phyloP scores from a whole-genome alignment of 177 flowering plant genomes.

The Vitis hybrid region DNA sequence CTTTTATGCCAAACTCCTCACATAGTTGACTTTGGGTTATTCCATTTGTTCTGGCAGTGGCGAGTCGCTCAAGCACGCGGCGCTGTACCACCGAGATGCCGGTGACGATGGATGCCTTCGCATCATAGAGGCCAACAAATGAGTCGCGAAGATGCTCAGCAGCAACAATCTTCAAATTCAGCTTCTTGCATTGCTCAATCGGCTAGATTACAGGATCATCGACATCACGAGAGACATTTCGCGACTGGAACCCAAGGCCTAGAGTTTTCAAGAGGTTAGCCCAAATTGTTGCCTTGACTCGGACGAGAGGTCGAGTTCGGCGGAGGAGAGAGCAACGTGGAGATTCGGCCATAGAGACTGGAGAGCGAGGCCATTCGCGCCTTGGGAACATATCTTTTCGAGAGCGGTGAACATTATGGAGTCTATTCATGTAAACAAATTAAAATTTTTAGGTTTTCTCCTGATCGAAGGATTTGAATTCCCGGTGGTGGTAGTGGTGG shows the following conservation, averaged over 20 bases:
- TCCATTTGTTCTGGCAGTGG: conserved; percentile 65
- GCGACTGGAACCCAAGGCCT: conserved; percentile 40
- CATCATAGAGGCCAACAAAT: conserved; percentile 72
- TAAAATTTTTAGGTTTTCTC: too few relatives aligned
- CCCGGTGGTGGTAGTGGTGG: too few relatives aligned
- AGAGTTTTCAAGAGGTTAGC: conserved; percentile 45
- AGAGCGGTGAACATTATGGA: conserved; percentile 57
- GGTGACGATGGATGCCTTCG: conserved; percentile 35
- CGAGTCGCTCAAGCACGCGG: conserved; percentile 63
- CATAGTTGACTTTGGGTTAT: conserved; percentile 80
- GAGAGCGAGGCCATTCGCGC: conserved; percentile 50
- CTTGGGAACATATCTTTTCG: conserved; percentile 68
- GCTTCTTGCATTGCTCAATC: conserved; percentile 50
- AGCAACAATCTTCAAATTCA: conserved; percentile 55
- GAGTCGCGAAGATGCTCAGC: conserved; percentile 56
- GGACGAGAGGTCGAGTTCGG: conserved; percentile 45
- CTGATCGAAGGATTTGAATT: too few relatives aligned
- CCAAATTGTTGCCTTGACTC: conserved; percentile 61
- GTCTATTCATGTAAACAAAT: conserved; percentile 41
- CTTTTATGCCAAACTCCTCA: conserved; percentile 65
- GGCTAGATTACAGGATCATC: conserved; percentile 30
- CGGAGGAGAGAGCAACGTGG: conserved; percentile 25
- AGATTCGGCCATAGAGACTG: conserved; percentile 53
- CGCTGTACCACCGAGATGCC: conserved; percentile 42
- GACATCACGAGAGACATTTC: conserved; percentile 6